phyloP scores from a whole-genome alignment of 176 grass and related monocot species.

The Eragrostis nindensis region DNA sequence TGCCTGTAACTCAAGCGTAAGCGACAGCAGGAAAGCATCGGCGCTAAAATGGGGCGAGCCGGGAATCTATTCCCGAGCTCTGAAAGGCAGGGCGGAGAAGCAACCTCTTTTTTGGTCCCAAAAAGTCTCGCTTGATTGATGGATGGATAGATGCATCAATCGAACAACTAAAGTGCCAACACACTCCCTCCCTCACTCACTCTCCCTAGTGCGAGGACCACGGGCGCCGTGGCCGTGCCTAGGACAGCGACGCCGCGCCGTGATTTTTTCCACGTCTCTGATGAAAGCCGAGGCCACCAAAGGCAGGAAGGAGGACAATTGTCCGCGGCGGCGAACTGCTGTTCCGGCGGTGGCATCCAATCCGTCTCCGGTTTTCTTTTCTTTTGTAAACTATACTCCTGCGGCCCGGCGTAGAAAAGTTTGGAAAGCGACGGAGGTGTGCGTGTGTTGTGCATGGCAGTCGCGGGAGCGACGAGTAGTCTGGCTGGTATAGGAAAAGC shows the following conservation, averaged over 20 bases:
- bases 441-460: conserved; percentile 23
- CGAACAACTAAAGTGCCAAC: conserved; percentile 33
- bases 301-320: no score
- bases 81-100: conserved; percentile 42
- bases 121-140: conserved; percentile 57
- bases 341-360: not conserved
- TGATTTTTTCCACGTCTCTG: conserved; percentile 1
- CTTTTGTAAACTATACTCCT: no score
- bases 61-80: conserved; percentile 44
- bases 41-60: not conserved
- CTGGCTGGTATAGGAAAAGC: conserved; percentile 15
- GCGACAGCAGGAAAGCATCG: not conserved
- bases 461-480: not conserved
- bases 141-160: conserved; percentile 18
- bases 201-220: conserved; percentile 24
- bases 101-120: conserved; percentile 35
- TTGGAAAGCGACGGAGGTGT: conserved; percentile 4
- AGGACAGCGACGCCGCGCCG: conserved; percentile 4
- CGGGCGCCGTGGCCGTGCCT: not conserved
- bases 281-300: not conserved
- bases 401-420: not conserved
- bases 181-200: not conserved
- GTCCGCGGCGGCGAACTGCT: not conserved
- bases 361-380: not conserved
- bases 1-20: not conserved